These are phyloP conservation scores for Podaxis sp. DNA, from an alignment of 768 basidiomycete species.

Conservation along the genomic window DNA sequence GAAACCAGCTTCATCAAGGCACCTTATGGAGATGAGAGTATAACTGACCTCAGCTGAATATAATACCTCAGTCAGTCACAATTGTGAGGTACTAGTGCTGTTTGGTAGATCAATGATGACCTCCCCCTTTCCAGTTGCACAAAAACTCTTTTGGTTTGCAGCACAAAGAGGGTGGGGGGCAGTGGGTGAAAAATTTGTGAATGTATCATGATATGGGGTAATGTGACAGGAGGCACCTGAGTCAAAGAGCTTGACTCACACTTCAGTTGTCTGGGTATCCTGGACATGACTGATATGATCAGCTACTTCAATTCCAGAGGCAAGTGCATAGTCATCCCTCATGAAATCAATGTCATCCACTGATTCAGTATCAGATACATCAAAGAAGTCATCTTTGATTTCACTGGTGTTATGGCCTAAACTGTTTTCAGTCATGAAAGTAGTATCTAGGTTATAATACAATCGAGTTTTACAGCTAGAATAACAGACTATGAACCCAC, in stretches of 20 bases:
- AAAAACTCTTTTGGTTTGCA: conserved; percentile 30
- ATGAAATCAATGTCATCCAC: too few species aligned
- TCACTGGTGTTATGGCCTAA: too few species aligned
- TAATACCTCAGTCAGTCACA: conserved; percentile 31
- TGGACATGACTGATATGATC: too few species aligned
- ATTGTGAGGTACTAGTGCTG: conserved; percentile 15
- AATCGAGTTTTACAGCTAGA: too few species aligned
- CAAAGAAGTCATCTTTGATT: too few species aligned
- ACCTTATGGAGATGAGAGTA: conserved; percentile 24
- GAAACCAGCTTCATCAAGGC: neutral
- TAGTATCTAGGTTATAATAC: too few species aligned
- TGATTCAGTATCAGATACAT: too few species aligned
- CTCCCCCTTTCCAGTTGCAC: conserved; percentile 25
- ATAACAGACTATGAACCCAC: too few species aligned
- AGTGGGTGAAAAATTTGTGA: conserved; percentile 22
- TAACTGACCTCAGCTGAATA: conserved; percentile 36
- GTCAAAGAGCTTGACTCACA: conserved; percentile 21
- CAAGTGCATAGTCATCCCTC: too few species aligned
- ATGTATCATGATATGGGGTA: conserved; percentile 24
- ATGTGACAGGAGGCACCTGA: conserved; percentile 28
- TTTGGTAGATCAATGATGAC: conserved; percentile 28
- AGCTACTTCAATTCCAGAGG: too few species aligned
- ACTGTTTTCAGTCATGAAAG: too few species aligned
- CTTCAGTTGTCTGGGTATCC: too few species aligned
- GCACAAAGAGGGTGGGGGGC: conserved; percentile 22